Base-by-base conservation (phyloP, 2,329 filamentous ascomycete genomes). In the Aschersonia sp. region DNA sequence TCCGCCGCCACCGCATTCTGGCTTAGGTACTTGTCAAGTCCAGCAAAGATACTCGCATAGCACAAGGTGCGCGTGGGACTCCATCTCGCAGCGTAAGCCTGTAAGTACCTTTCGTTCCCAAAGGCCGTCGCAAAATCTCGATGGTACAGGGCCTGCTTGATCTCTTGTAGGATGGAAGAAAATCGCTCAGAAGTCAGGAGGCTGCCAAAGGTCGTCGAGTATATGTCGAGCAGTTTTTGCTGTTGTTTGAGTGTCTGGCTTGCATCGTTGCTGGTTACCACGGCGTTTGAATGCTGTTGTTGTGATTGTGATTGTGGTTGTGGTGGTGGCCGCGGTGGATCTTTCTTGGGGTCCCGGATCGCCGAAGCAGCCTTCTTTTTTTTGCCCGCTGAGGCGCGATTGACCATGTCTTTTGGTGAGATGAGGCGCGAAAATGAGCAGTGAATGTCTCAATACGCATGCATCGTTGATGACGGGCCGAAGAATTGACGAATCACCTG, bases 81-180 rank as follows among this genome's bases (percentile, higher is more conserved):
- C 89, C 90, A 98, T 56, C 92, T 71, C 47, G 87, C 78, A 7
- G 87, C 87, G 68, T 98, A 98, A 8, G 84, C 85, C 51, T 84
- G 78, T 14, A 96, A 73, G 56, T 83, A 76, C 43, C 83, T 78
- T 48, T 78, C 72, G 43, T 72, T 72, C 1, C 79, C 80, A 66
- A 97, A 98, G 0, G 90, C 90, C 12, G 71, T 68, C 10, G 73
- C 72, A 64, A 97, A 97, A 61, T 97, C 86, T 33, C 92, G 79
- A 50, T 85, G 81, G 62, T 83, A 97, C 7, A 98, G 72, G 53
- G 90, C 86, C 6, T 80, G 73, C 64, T 97, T 98, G 52, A 97
- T 78, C 46, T 82, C 78, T 59, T 95, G 90, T 22, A 97, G 72
- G 4, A 80, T 63, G 1, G 70, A 58, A 32, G 72, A 63, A 45